Conservation (phyloP, 1,139 yeast species). For the Suhomyces yuchorum region DNA sequence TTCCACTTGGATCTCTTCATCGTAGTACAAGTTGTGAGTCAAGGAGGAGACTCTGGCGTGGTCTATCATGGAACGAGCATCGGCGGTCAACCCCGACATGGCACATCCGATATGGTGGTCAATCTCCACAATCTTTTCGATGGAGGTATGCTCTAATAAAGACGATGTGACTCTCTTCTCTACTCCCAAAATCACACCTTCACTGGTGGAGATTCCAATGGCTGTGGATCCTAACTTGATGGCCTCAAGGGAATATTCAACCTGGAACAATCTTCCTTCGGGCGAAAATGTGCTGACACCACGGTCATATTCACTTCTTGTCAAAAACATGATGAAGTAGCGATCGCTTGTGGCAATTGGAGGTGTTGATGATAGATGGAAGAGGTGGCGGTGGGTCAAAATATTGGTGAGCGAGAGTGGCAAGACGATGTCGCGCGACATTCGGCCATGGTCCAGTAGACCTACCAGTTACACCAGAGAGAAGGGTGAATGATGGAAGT, state of each 20-base stretch:
- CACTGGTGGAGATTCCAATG: constrained; percentile 94
- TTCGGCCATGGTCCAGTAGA: neutral
- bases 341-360: constrained; percentile 2
- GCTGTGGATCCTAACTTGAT: constrained; percentile 97
- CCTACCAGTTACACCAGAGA: no score
- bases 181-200: constrained; percentile 94
- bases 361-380: neutral
- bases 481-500: no score
- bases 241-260: constrained; percentile 96
- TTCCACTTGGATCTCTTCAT: constrained; percentile 91
- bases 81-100: constrained; percentile 98
- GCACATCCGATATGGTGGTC: constrained; percentile 97
- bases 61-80: constrained; percentile 97
- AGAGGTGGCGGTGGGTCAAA: constrained; percentile 4
- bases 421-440: constrained; percentile 7
- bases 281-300: constrained; percentile 99
- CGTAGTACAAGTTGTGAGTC: constrained; percentile 86
- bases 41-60: constrained; percentile 94
- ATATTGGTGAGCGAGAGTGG: constrained; percentile 12
- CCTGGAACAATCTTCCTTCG: constrained; percentile 97
- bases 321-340: constrained; percentile 70
- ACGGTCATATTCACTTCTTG: constrained; percentile 98
- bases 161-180: constrained; percentile 97
- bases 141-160: constrained; percentile 85
- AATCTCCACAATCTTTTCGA: constrained; percentile 94